A percentile compares a stretch with the other conserved stretches of the same genome.
Conservation (phyloP, 2,329 filamentous ascomycete species). For the Penicillium sclerotiorum region DNA sequence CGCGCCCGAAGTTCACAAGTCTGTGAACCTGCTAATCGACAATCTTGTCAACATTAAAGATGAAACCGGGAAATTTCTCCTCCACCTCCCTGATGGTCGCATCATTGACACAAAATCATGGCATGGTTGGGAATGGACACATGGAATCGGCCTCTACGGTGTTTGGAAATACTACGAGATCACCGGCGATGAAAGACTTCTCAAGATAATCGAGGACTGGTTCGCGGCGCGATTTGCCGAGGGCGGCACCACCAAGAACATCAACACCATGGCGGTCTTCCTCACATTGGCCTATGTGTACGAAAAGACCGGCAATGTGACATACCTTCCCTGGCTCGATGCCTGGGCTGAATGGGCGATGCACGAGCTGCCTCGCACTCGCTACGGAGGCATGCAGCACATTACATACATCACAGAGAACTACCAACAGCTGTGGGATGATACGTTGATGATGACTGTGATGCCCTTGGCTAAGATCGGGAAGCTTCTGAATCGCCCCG, state of each 20-base stretch:
- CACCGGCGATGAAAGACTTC: constrained; percentile 62
- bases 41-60: constrained; percentile 79
- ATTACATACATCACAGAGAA: constrained; percentile 73
- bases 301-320: constrained; percentile 69
- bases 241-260: constrained; percentile 78
- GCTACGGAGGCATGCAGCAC: constrained; percentile 73
- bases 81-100: constrained; percentile 70
- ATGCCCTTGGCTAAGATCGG: constrained; percentile 80
- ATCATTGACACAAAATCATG: constrained; percentile 84
- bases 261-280: constrained; percentile 82
- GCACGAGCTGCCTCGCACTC: constrained; percentile 72
- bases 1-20: constrained; percentile 50
- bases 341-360: constrained; percentile 83
- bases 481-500: constrained; percentile 66
- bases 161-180: constrained; percentile 80
- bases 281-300: constrained; percentile 77
- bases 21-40: constrained; percentile 68
- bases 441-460: constrained; percentile 87
- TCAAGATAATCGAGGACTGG: constrained; percentile 73
- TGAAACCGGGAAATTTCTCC: constrained; percentile 71
- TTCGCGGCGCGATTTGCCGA: constrained; percentile 69
- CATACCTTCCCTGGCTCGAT: constrained; percentile 76
- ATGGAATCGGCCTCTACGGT: constrained; percentile 77
- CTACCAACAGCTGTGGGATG: constrained; percentile 78
- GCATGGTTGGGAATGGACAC: constrained; percentile 76